phyloP scores from a whole-genome alignment of 148 eudicot genomes.

The Rhododendron simsii region DNA sequence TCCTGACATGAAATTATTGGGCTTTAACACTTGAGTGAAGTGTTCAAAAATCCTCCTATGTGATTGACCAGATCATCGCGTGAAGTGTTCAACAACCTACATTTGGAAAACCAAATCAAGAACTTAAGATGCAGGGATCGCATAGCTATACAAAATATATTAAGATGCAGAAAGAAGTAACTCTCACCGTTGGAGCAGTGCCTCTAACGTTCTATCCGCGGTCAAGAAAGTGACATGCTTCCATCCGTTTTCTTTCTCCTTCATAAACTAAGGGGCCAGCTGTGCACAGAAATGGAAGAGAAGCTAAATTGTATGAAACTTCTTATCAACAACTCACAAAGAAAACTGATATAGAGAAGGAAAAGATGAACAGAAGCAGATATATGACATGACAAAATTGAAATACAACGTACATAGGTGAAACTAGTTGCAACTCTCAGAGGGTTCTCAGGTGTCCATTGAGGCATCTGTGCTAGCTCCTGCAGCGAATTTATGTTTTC shows the following conservation, averaged over 20 bases:
- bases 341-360: not conserved
- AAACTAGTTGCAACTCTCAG: constrained; percentile 70
- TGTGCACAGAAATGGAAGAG: constrained; percentile 23
- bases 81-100: too few species aligned
- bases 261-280: constrained; percentile 86
- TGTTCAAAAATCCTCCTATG: not conserved
- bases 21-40: not conserved
- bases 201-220: constrained; percentile 97
- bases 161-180: not conserved
- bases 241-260: constrained; percentile 76
- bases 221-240: constrained; percentile 74
- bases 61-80: not conserved
- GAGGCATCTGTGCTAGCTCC: constrained; percentile 77
- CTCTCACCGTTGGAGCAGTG: constrained; percentile 97
- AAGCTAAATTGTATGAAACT: not conserved
- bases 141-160: not conserved
- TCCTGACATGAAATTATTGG: not conserved
- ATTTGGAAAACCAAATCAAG: not conserved
- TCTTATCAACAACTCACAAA: not conserved
- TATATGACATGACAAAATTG: not conserved
- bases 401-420: not conserved
- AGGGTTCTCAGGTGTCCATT: constrained; percentile 90
- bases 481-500: too few species aligned
- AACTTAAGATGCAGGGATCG: not conserved
- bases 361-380: not conserved